phyloP scores from a whole-genome alignment of 768 basidiomycete genomes.

The Zangia roseola region DNA sequence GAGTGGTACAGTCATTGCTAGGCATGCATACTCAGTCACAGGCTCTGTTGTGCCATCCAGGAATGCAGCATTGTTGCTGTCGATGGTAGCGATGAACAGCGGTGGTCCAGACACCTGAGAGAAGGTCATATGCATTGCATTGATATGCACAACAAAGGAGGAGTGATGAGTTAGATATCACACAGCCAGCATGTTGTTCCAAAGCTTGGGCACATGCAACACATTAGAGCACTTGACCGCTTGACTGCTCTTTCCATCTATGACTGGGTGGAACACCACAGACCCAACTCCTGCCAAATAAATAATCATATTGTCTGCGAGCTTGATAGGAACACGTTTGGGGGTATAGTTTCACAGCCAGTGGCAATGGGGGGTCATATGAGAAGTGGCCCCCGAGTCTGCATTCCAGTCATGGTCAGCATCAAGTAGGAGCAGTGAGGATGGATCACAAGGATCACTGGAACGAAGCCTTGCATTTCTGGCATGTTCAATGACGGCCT shows the following conservation, averaged over 20 bases:
- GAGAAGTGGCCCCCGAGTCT: too few relatives aligned
- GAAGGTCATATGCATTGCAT: background rate
- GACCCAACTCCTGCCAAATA: constrained; percentile 1
- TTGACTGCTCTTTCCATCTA: background rate
- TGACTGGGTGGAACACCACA: constrained; percentile 3
- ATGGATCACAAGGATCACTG: too few relatives aligned
- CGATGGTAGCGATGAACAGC: constrained; percentile 1
- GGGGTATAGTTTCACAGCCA: too few relatives aligned
- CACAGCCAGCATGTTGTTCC: too few relatives aligned
- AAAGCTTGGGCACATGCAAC: constrained; percentile 16
- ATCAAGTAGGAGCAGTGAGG: too few relatives aligned
- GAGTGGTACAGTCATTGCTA: constrained; percentile 5
- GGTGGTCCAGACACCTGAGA: background rate
- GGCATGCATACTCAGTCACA: background rate
- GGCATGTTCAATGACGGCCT: too few relatives aligned
- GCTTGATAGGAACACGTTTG: too few relatives aligned
- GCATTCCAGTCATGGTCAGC: too few relatives aligned
- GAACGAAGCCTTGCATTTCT: too few relatives aligned
- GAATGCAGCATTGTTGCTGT: constrained; percentile 16
- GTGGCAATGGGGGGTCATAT: too few relatives aligned
- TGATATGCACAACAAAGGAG: constrained; percentile 8
- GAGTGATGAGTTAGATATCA: constrained; percentile 8
- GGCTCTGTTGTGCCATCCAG: constrained; percentile 15
- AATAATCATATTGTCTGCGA: background rate
- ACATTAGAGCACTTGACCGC: constrained; percentile 15